Base-by-base conservation (phyloP, 306 rosid species). In the Fragaria iinumae region DNA sequence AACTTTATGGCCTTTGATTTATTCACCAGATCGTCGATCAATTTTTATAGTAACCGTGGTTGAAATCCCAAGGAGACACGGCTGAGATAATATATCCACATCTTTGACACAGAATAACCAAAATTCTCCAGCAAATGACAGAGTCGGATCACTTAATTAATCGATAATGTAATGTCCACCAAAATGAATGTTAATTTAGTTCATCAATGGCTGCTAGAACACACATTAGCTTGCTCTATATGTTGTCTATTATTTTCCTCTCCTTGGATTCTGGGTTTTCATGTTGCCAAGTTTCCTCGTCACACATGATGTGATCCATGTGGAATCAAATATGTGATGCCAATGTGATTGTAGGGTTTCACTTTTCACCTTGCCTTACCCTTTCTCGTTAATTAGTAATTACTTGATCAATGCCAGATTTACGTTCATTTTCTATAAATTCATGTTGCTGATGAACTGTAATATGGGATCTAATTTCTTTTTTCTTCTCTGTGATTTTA, bases 211-310 rank as follows among this genome's bases (percentile, higher is more conserved):
- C 32, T 52, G 56, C 69, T n/a, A 25, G 41, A 72, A 56, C 81
- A 52, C 77, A 18, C 45, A 41, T 25, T 21, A 59, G 76, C 71
- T 8, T 32, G 0, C 4, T 34, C 36, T 45, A 13, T 9, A 16
- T 36, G 10, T 41, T 75, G 57, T 81, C 38, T 65, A 71, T 39
- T 62, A 76, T 76, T 77, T 74, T 81, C 41, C 36, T 83, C 44
- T 80, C 97, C 90, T 89, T 82, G 90, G 93, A 89, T 89, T 89
- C 93, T 89, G 90, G 91, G 86, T 88, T 84, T 85, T 90, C 91
- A 90, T 89, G 93, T 39, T 84, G 83, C 74, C 90, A 77, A 76
- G 87, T 89, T 91, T 91, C 93, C 93, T 86, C 90, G 84, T 88
- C 87, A 82, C 96, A 84, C 93, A 83, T 84, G 84, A 75, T 81